Conservation (phyloP, 805 yeast species). For the Lachancea cidri region DNA sequence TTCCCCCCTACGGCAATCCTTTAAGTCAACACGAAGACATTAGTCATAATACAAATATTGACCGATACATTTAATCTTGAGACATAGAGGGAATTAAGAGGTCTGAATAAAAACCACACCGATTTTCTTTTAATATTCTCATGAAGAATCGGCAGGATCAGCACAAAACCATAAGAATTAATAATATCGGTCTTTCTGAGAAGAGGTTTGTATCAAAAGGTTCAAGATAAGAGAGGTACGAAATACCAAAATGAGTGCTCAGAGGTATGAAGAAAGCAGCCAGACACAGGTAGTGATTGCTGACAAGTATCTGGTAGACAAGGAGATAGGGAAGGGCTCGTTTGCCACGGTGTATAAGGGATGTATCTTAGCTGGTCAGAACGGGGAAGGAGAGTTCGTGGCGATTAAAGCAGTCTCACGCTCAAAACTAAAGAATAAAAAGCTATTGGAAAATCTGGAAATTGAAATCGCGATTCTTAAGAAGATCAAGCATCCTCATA, state of each 20-base stretch:
- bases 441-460: constrained; percentile 84
- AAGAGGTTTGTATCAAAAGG: not conserved
- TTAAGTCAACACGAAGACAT: not conserved
- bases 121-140: not conserved
- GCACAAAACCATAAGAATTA: not conserved
- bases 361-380: constrained; percentile 37
- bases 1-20: not conserved
- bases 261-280: constrained; percentile 1
- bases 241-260: not conserved
- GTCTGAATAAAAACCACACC: not conserved
- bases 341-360: constrained; percentile 96
- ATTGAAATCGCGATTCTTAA: constrained; percentile 87
- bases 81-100: not conserved
- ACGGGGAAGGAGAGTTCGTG: constrained; percentile 49
- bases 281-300: constrained; percentile 14
- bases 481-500: constrained; percentile 86
- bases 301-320: constrained; percentile 28
- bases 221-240: not conserved
- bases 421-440: constrained; percentile 76
- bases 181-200: not conserved
- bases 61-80: not conserved
- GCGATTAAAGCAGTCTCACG: constrained; percentile 88
- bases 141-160: not conserved
- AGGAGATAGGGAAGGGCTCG: constrained; percentile 89
- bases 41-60: not conserved